phyloP scores from a whole-genome alignment of 192 early-diverging fungal genomes.

The Diversispora epigaea region DNA sequence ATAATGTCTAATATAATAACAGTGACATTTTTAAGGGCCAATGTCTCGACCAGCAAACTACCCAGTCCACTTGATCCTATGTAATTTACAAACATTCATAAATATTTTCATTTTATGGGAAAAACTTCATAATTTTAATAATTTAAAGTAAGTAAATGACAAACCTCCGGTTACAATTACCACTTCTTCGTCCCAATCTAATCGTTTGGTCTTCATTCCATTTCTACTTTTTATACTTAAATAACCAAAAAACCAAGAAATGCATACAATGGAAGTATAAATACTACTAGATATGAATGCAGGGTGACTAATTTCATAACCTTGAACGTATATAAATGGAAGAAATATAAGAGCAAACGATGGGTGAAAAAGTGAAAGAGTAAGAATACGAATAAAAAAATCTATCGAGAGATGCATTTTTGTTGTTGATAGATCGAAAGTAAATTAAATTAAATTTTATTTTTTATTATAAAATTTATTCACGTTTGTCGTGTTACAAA shows the following conservation, averaged over 20 bases:
- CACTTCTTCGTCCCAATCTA: conserved; percentile 59
- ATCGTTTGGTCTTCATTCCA: conserved; percentile 23
- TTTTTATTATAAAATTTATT: too few species aligned
- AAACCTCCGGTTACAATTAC: conserved; percentile 66
- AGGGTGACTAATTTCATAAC: neutral
- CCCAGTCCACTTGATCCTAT: conserved; percentile 51
- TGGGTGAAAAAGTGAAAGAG: conserved; percentile 11
- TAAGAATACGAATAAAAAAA: conserved; percentile 29
- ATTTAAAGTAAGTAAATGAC: too few species aligned
- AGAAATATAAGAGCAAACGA: conserved; percentile 22
- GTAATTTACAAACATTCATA: too few species aligned
- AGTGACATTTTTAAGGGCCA: conserved; percentile 44
- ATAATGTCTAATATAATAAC: conserved; percentile 58
- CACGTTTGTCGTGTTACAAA: too few species aligned
- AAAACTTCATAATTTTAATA: too few species aligned
- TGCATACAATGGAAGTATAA: neutral
- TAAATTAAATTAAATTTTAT: too few species aligned
- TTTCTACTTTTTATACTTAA: conserved; percentile 18
- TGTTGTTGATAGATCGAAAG: neutral
- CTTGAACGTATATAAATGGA: neutral
- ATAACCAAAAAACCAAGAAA: conserved; percentile 17
- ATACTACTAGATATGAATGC: conserved; percentile 11
- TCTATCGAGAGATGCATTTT: conserved; percentile 23
- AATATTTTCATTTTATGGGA: too few species aligned
- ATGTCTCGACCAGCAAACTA: conserved; percentile 43